Evolutionary conservation across 1,284 basidiomycete species (phyloP).

Genomic region (Golubevia sp.): DNA sequence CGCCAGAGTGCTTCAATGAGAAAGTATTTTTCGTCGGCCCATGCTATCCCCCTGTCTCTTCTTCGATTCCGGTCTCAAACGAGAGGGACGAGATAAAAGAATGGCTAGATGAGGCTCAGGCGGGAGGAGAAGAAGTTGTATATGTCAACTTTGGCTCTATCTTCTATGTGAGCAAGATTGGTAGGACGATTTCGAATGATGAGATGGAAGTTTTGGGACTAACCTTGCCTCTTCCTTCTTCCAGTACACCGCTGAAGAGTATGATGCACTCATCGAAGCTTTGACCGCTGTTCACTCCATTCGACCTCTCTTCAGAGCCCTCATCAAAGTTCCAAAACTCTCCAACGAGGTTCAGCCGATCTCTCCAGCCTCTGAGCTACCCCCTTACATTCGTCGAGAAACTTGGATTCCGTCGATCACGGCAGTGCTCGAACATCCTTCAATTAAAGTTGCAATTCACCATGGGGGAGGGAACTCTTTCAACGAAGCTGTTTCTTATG

Average conservation of each 20-base stretch:
- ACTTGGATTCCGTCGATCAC: constrained; percentile 36
- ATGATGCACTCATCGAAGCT: constrained; percentile 26
- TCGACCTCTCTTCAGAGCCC: constrained; percentile 5
- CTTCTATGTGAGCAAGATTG: constrained; percentile 17
- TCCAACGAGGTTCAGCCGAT: background rate
- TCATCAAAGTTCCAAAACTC: constrained; percentile 3
- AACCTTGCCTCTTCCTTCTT: background rate
- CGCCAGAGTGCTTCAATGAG: constrained; percentile 10
- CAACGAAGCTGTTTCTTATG: constrained; percentile 50
- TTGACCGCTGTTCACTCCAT: constrained; percentile 23
- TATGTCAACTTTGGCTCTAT: constrained; percentile 58
- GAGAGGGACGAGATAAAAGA: constrained; percentile 11
- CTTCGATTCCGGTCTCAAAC: background rate
- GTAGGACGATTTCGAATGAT: too few species aligned
- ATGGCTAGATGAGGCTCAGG: constrained; percentile 33
- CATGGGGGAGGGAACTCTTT: constrained; percentile 55
- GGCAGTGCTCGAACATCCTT: constrained; percentile 39
- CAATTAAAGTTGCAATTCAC: constrained; percentile 36
- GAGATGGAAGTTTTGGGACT: background rate
- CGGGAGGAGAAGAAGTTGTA: constrained; percentile 30
- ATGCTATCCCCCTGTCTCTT: constrained; percentile 14
- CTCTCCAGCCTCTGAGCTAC: constrained; percentile 16
- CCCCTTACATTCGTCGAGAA: constrained; percentile 33
- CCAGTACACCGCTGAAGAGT: constrained; percentile 29
- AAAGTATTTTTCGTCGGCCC: constrained; percentile 27